Evolutionary conservation across 176 grass and related monocot species (phyloP).

Genomic region (Lolium perenne): DNA sequence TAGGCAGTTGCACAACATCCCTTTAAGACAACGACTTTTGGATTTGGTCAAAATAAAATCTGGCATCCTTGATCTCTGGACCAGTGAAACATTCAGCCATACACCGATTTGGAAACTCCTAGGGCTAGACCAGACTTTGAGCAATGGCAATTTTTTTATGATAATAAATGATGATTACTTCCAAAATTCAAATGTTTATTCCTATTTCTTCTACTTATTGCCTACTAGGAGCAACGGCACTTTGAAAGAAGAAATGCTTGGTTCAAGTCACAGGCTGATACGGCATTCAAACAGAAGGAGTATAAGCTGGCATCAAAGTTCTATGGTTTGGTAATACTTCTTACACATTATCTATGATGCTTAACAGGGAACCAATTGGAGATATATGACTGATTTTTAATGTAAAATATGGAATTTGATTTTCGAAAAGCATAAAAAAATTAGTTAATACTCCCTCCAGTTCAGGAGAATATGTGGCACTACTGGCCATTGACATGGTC

Average conservation of each 20-base stretch:
- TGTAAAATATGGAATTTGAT: neutral
- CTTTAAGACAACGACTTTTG: neutral
- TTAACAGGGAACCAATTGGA: neutral
- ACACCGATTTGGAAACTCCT: no score
- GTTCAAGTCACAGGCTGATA: neutral
- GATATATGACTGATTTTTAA: neutral
- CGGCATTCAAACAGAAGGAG: conserved; percentile 4
- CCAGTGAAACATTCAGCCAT: neutral
- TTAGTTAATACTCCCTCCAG: neutral
- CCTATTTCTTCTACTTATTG: neutral
- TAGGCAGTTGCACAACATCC: neutral
- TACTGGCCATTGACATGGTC: neutral
- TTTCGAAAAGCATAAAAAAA: neutral
- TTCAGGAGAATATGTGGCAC: neutral
- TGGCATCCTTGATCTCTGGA: neutral
- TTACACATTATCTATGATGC: neutral
- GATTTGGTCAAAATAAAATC: neutral
- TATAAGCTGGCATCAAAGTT: neutral
- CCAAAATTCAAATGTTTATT: neutral
- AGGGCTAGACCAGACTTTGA: neutral
- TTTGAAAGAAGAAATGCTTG: neutral
- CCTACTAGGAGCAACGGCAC: neutral
- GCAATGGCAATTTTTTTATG: neutral
- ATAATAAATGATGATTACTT: neutral
- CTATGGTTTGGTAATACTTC: conserved; percentile 25